Base-by-base conservation (phyloP, 2,329 filamentous ascomycete genomes). In the Cyclaneusma minus region DNA sequence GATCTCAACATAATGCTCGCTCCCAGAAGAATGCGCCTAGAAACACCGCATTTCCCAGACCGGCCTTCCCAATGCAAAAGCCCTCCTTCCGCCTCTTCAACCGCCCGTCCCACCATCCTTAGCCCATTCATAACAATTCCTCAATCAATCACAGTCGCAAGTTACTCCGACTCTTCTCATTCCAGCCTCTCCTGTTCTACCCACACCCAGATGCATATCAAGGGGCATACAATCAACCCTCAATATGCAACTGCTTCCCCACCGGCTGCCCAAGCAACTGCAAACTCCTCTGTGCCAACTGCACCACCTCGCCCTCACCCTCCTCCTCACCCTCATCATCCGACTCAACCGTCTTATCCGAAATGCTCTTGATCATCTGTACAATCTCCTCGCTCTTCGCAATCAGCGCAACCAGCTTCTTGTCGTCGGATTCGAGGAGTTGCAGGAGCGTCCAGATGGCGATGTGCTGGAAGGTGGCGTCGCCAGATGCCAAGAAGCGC, bases 381-480 rank as follows among this genome's bases (percentile, higher is more conserved):
- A 94, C 80, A 38, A 98, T 79, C 38, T 93, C 83, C 36, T 87
- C 80, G 2, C 84, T 85, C 45, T 87, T 80, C 41, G 81, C 75
- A 40, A 98, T 94, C 25, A 83, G 71, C 25, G 75, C 74, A 35
- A 94, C 78, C n/a, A 98, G 62, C 29, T 72, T 77, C 54, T 80
- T 75, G 48, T 98, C 87, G 49, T 92, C 85, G 0, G 87, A 94
- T 54, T 98, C 89, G 26, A 98, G 74, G 4, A 98, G 67, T 48
- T 98, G 89, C 3, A 98, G 67, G 24, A 98, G 58, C 2, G 89
- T 98, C 89, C 89, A 98, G 36, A 95, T 93, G 26, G 89, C 89
- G 46, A 98, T 98, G 49, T 98, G 89, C 54, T 98, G 89, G 62
- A 98, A 98, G 0, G 89, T 98, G 1, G 89, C 75, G 47, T 98